phyloP scores from a whole-genome alignment of 1,284 basidiomycete genomes.

The Albatrellus sp. region DNA sequence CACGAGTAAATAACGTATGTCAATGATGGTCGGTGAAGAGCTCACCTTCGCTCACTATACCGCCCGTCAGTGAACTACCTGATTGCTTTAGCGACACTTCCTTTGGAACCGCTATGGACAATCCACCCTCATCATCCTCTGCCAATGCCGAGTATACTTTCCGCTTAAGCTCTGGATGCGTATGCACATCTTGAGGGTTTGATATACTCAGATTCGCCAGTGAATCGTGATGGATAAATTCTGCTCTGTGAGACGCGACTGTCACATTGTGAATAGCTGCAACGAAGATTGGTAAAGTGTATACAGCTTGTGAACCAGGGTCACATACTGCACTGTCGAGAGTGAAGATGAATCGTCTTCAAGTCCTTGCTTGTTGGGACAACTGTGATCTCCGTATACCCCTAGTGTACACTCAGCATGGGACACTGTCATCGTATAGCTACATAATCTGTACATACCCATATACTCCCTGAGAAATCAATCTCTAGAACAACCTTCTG shows the following conservation, averaged over 20 bases:
- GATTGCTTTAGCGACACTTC: slow-evolving; percentile 64
- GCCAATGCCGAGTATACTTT: slow-evolving; percentile 83
- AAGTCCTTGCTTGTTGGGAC: slow-evolving; percentile 68
- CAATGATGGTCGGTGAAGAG: not conserved
- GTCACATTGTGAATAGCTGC: slow-evolving; percentile 66
- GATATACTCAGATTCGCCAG: slow-evolving; percentile 56
- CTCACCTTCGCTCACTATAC: slow-evolving; percentile 36
- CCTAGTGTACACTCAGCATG: slow-evolving; percentile 29
- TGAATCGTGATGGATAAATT: slow-evolving; percentile 71
- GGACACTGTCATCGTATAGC: slow-evolving; percentile 1
- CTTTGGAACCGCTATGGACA: slow-evolving; percentile 81
- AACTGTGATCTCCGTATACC: slow-evolving; percentile 86
- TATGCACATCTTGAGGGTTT: slow-evolving; percentile 74
- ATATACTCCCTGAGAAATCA: slow-evolving; percentile 70
- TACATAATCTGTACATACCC: slow-evolving; percentile 33
- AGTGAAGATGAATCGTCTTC: slow-evolving; percentile 74
- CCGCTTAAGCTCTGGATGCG: slow-evolving; percentile 89
- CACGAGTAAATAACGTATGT: not conserved
- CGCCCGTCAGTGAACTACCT: slow-evolving; percentile 27
- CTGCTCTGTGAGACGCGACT: slow-evolving; percentile 54
- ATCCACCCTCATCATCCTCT: slow-evolving; percentile 87
- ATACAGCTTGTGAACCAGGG: slow-evolving; percentile 2
- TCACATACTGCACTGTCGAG: slow-evolving; percentile 68
- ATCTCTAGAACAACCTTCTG: slow-evolving; percentile 88
- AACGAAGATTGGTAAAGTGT: slow-evolving; percentile 9